Evolutionary conservation across 75 land plant species (phyloP).

Genomic region (Adiantum capillusveneris): DNA sequence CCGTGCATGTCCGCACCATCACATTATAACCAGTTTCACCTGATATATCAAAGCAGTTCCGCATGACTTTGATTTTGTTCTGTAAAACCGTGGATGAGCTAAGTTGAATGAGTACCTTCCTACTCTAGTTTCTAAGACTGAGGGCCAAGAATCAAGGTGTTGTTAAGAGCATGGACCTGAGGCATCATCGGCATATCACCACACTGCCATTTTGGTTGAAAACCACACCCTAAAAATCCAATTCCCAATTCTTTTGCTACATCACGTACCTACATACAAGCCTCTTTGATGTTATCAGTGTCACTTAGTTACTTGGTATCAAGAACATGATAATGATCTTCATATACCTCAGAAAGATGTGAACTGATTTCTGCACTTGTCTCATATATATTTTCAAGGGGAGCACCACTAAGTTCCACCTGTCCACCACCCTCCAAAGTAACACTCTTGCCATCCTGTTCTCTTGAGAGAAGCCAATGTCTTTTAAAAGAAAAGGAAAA

Average conservation of each 20-base stretch:
- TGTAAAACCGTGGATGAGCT: constrained; percentile 15
- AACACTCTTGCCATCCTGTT: constrained; percentile 94
- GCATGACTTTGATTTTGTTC: constrained; percentile 96
- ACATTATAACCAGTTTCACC: constrained; percentile 87
- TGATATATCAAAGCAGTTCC: constrained; percentile 93
- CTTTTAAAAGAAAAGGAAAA: too few relatives aligned
- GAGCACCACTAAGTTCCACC: constrained; percentile 99
- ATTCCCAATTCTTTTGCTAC: constrained; percentile 95
- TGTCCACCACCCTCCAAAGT: constrained; percentile 99
- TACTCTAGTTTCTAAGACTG: neutral
- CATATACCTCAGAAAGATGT: constrained; percentile 85
- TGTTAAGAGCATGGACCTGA: constrained; percentile 37
- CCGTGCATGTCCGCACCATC: constrained; percentile 99
- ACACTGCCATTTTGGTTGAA: constrained; percentile 83
- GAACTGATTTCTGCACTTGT: constrained; percentile 99
- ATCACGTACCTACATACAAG: constrained; percentile 72
- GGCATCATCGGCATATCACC: constrained; percentile 93
- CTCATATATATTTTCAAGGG: constrained; percentile 91
- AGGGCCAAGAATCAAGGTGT: neutral
- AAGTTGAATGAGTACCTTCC: neutral
- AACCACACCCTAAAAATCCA: constrained; percentile 93
- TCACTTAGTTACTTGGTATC: neutral
- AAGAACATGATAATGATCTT: neutral
- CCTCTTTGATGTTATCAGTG: neutral
- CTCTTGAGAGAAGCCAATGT: too few relatives aligned